Base-by-base conservation (phyloP, 2,329 filamentous ascomycete genomes). In the Hirsutella rhossiliensis region DNA sequence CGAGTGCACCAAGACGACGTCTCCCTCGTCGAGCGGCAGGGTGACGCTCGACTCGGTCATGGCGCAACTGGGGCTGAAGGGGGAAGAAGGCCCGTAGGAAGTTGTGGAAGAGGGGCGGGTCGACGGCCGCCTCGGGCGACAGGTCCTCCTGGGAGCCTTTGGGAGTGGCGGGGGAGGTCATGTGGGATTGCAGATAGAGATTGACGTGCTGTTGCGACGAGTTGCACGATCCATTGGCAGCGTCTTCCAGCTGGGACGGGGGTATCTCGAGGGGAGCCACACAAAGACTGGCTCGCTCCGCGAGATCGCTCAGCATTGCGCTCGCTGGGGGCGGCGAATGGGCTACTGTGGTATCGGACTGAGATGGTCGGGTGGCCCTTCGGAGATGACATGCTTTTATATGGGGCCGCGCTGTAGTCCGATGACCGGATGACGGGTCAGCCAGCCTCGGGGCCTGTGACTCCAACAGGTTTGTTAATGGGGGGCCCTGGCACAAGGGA, bases 21-120 rank as follows among this genome's bases (percentile, higher is more conserved):
- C 92, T 47, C 92, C 92, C 58, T 92, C 83, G 53, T 86, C 85
- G 45, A 98, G 74, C 19, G 88, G 84, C 11, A 96, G 71, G 11
- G 90, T 97, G 44, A 97, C 84, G 11, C 87, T 92, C 11, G 84
- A 83, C 46, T 89, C 85, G n/a, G 79, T 79, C 47, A 87, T 77
- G 37, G 84, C 76, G 54, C 82, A 80, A 47, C 75, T 80, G 1
- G 90, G 88, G 46, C 89, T 81, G 61, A 96, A 98, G 23, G 87
- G n/a, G 84, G 62, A 95, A 94, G 59, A 94, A 90, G 41, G 92
- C 92, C 51, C 92, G 84, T 39, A 98, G 72, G 59, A 95, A 98
- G 69, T 92, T 94, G 72, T 94, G 85, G 59, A 96, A 95, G 46
- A 88, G 72, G 2, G 83, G 76, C 50, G 78, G 71, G 7, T 30